These are phyloP conservation scores for Globisporangium rhizosaccharum DNA, from an alignment of 352 stramenopile genomes.

Conservation along the genomic window DNA sequence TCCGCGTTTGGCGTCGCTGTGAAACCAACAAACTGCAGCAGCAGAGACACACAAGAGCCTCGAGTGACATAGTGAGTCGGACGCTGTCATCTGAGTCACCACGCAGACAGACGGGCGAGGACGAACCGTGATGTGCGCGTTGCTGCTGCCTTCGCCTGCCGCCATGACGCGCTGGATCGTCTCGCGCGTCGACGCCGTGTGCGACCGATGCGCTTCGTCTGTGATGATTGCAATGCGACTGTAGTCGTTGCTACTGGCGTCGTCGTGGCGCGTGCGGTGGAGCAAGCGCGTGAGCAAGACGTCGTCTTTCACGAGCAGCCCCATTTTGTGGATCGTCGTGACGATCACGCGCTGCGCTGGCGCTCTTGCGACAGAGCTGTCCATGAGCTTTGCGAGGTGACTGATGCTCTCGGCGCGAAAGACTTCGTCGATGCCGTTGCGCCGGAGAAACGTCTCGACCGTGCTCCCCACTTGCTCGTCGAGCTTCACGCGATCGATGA, in stretches of 20 bases:
- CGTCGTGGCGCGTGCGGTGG: constrained; percentile 26
- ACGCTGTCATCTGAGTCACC: background rate
- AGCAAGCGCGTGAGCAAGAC: constrained; percentile 64
- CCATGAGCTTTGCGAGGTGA: constrained; percentile 52
- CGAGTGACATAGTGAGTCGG: background rate
- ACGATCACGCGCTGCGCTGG: constrained; percentile 60
- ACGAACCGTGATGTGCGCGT: constrained; percentile 33
- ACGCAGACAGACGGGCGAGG: background rate
- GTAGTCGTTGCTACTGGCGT: constrained; percentile 15
- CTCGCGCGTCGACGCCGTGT: constrained; percentile 58
- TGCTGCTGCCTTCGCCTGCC: constrained; percentile 31
- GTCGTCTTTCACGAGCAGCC: constrained; percentile 56
- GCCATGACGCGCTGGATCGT: constrained; percentile 62
- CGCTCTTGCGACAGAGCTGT: background rate
- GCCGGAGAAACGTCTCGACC: constrained; percentile 63
- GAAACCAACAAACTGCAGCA: constrained; percentile 72
- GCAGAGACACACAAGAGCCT: background rate
- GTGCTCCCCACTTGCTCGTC: constrained; percentile 73
- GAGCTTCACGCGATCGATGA: constrained; percentile 80
- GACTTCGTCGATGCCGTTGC: constrained; percentile 66
- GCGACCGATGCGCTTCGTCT: constrained; percentile 79
- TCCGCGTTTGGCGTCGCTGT: constrained; percentile 68
- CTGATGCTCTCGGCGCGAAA: constrained; percentile 72
- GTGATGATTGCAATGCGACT: constrained; percentile 76
- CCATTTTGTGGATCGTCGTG: constrained; percentile 80